These are phyloP conservation scores for Beauveria sp. DNA, from an alignment of 2,329 filamentous ascomycete species.

Conservation along the genomic window DNA sequence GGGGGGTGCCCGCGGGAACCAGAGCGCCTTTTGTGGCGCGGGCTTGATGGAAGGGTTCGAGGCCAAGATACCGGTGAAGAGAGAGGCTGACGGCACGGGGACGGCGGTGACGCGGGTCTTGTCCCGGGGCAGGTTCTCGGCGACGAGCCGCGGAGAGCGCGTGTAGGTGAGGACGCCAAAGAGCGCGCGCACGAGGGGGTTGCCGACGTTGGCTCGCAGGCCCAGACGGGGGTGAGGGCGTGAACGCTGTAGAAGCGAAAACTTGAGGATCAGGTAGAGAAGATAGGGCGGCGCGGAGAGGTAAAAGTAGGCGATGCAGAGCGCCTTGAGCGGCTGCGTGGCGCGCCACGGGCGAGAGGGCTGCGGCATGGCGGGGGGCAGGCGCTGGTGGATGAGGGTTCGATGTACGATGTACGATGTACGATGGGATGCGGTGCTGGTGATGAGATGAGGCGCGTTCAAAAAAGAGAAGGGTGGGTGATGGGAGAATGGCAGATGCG, in stretches of 20 bases:
- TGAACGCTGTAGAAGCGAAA: not conserved
- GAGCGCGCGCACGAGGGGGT: not conserved
- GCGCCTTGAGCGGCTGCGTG: conserved; percentile 9
- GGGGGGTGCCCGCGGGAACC: conserved; percentile 1
- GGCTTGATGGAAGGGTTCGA: not conserved
- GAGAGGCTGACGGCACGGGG: not conserved
- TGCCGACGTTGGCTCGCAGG: conserved; percentile 2
- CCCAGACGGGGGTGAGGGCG: not conserved
- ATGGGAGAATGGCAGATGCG: not conserved
- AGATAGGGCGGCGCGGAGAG: conserved; percentile 1
- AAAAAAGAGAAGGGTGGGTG: too few species aligned
- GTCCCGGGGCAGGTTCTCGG: not conserved
- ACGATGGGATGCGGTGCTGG: too few species aligned
- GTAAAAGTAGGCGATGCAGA: conserved; percentile 4
- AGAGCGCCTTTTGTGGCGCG: not conserved
- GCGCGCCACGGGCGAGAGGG: not conserved
- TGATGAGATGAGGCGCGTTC: not conserved
- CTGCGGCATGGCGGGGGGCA: not conserved
- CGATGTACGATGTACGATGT: too few species aligned
- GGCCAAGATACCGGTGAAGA: not conserved
- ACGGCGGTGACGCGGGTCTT: not conserved
- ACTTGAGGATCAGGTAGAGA: conserved; percentile 2
- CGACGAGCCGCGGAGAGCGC: conserved; percentile 2
- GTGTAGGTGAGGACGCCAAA: not conserved
- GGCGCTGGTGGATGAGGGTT: too few species aligned